phyloP scores from a whole-genome alignment of 768 basidiomycete species.

The Pulveroboletus sp. region DNA sequence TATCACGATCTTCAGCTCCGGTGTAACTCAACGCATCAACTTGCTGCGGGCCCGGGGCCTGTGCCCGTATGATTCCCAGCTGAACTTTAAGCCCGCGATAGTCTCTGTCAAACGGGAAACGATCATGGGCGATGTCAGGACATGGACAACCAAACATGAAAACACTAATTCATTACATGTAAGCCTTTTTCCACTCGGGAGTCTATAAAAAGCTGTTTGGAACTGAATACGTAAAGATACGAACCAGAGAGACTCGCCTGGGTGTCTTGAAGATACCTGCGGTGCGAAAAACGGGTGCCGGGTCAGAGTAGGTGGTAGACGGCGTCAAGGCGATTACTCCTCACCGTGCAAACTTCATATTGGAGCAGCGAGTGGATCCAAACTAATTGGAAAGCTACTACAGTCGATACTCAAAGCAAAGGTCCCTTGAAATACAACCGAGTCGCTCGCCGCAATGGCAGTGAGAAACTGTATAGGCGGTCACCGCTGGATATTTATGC shows the following conservation, averaged over 20 bases:
- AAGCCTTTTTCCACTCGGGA: slow-evolving; percentile 51
- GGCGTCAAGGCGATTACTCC: slow-evolving; percentile 5
- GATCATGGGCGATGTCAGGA: not conserved
- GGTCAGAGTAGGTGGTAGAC: not conserved
- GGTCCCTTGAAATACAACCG: not conserved
- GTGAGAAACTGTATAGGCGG: not conserved
- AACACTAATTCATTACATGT: slow-evolving; percentile 15
- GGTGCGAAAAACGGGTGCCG: not conserved
- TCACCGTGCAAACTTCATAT: slow-evolving; percentile 63
- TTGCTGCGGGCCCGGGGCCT: slow-evolving; percentile 19
- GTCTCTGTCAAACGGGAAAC: slow-evolving; percentile 42
- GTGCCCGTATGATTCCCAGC: slow-evolving; percentile 52
- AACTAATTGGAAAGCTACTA: not conserved
- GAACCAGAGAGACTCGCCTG: slow-evolving; percentile 42
- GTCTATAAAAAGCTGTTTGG: slow-evolving; percentile 38
- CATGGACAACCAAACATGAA: not conserved
- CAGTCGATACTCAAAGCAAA: not conserved
- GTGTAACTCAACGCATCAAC: slow-evolving; percentile 2
- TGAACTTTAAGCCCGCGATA: slow-evolving; percentile 75
- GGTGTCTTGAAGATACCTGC: slow-evolving; percentile 65
- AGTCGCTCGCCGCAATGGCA: not conserved
- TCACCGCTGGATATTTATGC: not conserved
- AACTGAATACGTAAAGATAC: not conserved
- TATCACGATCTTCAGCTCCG: not conserved
- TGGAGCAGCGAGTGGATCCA: not conserved